Evolutionary conservation across 75 land plant species (phyloP).

Genomic region (Picea sitchensis): DNA sequence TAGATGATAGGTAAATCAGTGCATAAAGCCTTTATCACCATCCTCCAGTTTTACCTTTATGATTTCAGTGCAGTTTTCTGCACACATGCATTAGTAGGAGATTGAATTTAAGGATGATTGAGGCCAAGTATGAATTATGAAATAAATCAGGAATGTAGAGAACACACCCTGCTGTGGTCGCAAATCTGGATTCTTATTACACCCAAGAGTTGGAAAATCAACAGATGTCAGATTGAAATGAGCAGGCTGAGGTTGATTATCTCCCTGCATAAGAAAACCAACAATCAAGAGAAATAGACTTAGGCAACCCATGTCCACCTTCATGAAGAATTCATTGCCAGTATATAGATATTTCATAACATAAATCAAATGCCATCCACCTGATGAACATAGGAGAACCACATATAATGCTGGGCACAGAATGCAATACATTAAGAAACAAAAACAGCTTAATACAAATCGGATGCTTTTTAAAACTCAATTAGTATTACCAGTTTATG

Average conservation of each 20-base stretch:
- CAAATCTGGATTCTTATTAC: slow-evolving; percentile 46
- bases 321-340: neutral
- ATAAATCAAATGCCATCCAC: neutral
- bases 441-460: neutral
- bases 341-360: neutral
- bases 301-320: neutral
- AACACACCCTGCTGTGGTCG: slow-evolving; percentile 36
- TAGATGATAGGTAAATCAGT: neutral
- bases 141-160: neutral
- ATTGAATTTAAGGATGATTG: neutral
- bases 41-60: neutral
- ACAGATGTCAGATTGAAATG: slow-evolving; percentile 64
- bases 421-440: neutral
- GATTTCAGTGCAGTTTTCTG: neutral
- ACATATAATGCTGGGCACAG: neutral
- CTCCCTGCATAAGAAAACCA: slow-evolving; percentile 34
- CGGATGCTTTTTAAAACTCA: neutral
- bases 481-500: slow-evolving; percentile 34
- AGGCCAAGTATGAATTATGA: neutral
- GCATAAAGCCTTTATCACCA: neutral
- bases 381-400: neutral
- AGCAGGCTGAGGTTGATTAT: slow-evolving; percentile 34
- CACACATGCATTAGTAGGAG: neutral
- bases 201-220: slow-evolving; percentile 85
- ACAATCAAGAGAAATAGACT: neutral